phyloP scores from a whole-genome alignment of 2,329 filamentous ascomycete species.

The Thelonectria blattea region DNA sequence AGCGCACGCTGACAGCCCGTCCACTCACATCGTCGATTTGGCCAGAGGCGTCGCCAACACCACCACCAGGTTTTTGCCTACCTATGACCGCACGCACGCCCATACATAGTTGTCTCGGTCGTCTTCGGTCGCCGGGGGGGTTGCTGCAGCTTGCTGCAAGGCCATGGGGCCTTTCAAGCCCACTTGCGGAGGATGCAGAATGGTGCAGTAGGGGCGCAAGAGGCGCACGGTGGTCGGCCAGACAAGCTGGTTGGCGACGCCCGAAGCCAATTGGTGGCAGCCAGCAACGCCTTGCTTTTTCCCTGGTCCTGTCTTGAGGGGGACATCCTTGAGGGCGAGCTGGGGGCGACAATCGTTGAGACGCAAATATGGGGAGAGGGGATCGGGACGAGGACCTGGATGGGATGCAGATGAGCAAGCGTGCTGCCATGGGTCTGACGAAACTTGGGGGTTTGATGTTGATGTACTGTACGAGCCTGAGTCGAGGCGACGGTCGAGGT shows the following conservation, averaged over 20 bases:
- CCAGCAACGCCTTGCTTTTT: slow-evolving; percentile 13
- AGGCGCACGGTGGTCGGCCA: slow-evolving; percentile 18
- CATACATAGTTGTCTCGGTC: slow-evolving; percentile 10
- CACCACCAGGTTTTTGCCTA: background rate
- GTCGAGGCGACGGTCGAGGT: slow-evolving; percentile 5
- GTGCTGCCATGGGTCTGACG: background rate
- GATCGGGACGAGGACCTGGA: slow-evolving; percentile 8
- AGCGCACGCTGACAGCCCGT: background rate
- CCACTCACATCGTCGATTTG: slow-evolving; percentile 1
- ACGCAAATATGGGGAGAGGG: slow-evolving; percentile 2
- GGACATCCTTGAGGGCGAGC: slow-evolving; percentile 9
- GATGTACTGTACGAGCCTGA: slow-evolving; percentile 1
- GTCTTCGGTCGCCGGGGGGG: slow-evolving; percentile 14
- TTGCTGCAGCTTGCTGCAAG: slow-evolving; percentile 18
- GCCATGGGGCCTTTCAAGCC: slow-evolving; percentile 9
- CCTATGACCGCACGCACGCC: slow-evolving; percentile 1
- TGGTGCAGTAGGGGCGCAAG: slow-evolving; percentile 11
- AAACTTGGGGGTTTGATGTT: slow-evolving; percentile 8
- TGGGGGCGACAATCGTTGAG: slow-evolving; percentile 13
- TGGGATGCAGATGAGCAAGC: slow-evolving; percentile 11
- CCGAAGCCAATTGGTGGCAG: slow-evolving; percentile 14
- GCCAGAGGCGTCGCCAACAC: background rate
- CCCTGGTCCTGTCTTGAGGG: slow-evolving; percentile 8
- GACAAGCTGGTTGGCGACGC: slow-evolving; percentile 12
- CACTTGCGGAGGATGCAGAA: slow-evolving; percentile 13